Percentiles rank a stretch among this genome's conserved stretches.
These are phyloP conservation scores for Diddensiella transvaalensis DNA, from an alignment of 805 yeast genomes.

Conservation along the genomic window DNA sequence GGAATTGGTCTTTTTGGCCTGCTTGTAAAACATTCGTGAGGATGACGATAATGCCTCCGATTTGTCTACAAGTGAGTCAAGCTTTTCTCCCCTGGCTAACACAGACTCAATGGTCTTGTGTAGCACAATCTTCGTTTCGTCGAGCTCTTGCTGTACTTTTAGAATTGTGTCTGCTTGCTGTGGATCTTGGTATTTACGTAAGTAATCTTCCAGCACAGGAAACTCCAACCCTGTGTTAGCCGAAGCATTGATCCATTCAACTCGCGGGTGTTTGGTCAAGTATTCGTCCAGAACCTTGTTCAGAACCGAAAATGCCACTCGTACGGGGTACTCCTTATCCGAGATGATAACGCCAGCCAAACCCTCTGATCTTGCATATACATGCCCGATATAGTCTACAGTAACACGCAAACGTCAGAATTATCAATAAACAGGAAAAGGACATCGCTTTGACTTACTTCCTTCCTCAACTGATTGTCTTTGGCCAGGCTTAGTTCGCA, in stretches of 20 bases:
- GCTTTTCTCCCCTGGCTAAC: slow-evolving; percentile 91
- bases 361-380: slow-evolving; percentile 86
- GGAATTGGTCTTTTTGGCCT: slow-evolving; percentile 91
- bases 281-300: slow-evolving; percentile 92
- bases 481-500: slow-evolving; percentile 83
- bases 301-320: slow-evolving; percentile 92
- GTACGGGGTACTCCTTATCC: slow-evolving; percentile 92
- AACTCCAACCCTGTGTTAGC: slow-evolving; percentile 46
- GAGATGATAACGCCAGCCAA: slow-evolving; percentile 86
- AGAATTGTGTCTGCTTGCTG: slow-evolving; percentile 93
- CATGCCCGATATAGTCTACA: slow-evolving; percentile 77
- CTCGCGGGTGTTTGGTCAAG: slow-evolving; percentile 71
- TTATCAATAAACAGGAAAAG: too few relatives aligned
- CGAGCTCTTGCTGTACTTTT: slow-evolving; percentile 97
- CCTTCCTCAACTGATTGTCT: slow-evolving; percentile 95
- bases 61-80: slow-evolving; percentile 91
- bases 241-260: slow-evolving; percentile 54
- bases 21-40: slow-evolving; percentile 92
- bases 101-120: slow-evolving; percentile 95
- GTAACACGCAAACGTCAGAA: not conserved
- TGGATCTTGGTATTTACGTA: slow-evolving; percentile 91
- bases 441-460: slow-evolving; percentile 27
- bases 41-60: slow-evolving; percentile 86
- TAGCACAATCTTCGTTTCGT: slow-evolving; percentile 92
- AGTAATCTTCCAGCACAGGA: slow-evolving; percentile 62